Evolutionary conservation across 2,329 filamentous ascomycete species (phyloP).

Genomic region (Apiospora marii): DNA sequence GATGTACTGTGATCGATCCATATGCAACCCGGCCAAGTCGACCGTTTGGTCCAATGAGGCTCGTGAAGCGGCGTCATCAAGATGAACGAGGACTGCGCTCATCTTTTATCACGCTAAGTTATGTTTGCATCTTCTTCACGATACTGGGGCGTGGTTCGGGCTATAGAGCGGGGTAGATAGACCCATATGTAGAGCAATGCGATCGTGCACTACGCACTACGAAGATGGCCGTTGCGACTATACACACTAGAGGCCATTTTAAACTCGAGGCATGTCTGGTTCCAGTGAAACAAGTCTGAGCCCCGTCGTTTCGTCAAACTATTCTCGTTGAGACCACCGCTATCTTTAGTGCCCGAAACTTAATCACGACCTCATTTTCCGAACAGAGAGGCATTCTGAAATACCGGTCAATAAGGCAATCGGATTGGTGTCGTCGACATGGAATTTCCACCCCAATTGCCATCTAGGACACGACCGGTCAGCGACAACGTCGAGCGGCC

Average conservation of each 20-base stretch:
- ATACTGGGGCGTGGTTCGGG: background rate
- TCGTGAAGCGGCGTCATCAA: background rate
- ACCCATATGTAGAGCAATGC: background rate
- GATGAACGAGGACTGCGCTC: background rate
- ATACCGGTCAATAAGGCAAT: background rate
- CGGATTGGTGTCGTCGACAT: background rate
- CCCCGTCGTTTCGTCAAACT: background rate
- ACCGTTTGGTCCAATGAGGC: background rate
- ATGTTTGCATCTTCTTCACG: background rate
- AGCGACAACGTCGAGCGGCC: background rate
- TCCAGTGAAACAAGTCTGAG: slow-evolving; percentile 3
- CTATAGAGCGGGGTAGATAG: slow-evolving; percentile 15
- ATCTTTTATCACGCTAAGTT: background rate
- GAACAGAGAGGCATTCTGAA: slow-evolving; percentile 5
- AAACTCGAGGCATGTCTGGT: slow-evolving; percentile 20
- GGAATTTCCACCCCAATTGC: background rate
- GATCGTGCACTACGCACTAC: background rate
- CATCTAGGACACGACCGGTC: background rate
- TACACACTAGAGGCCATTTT: slow-evolving; percentile 16
- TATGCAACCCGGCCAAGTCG: slow-evolving; percentile 9
- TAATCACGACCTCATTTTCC: slow-evolving; percentile 13
- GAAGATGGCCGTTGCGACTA: background rate
- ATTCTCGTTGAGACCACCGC: slow-evolving; percentile 3
- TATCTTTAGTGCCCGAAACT: slow-evolving; percentile 19
- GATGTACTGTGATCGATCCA: slow-evolving; percentile 9